Base-by-base conservation (phyloP, 345 rosid genomes). In the Gossypium turneri region DNA sequence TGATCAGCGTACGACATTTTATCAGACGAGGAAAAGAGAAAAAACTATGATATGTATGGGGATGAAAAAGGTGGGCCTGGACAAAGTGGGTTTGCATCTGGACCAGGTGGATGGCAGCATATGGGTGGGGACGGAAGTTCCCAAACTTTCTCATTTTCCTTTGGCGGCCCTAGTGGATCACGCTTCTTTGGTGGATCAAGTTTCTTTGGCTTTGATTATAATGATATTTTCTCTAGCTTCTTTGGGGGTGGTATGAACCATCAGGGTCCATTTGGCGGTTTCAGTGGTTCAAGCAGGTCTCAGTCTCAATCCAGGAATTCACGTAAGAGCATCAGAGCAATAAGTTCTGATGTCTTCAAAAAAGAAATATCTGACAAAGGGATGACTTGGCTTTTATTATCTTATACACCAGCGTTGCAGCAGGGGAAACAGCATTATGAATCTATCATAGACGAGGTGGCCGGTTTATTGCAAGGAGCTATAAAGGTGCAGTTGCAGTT, bases 21-120 rank as follows among this genome's bases (percentile, higher is more conserved):
- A 73, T 91, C 97, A 47, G 96, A 93, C 59, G 91, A 93, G 79
- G 85, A 89, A 81, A 95, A 91, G 86, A 87, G 89, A 75, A 95
- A 91, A 82, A 90, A 90, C 72, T 93, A 91, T 82, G 96, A 95
- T 70, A 77, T 89, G 66, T 90, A 91, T 78, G 98, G 96, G 65
- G 94, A 95, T 82, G 99, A 90, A 77, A 91, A 84, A 77, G 99
- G 97, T 67, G 94, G 96, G 47, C 90, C 87, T 5, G 89, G 94
- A 61, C 79, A 80, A 44, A 86, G 81, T 67, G 72, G 80, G 55
- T 94, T 88, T 78, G 76, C 66, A 51, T 90, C 88, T 73, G 77
- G 90, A 63, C 87, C 94, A 12, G 92, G 94, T 73, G 92, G 81
- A 51, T 87, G 92, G 94, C 92, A 91, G 78, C 80, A 83, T 67